Percentiles rank a stretch among this genome's conserved stretches.
Evolutionary conservation across 306 rosid genomes (phyloP).

Genomic region (Quercus aquifolioides): DNA sequence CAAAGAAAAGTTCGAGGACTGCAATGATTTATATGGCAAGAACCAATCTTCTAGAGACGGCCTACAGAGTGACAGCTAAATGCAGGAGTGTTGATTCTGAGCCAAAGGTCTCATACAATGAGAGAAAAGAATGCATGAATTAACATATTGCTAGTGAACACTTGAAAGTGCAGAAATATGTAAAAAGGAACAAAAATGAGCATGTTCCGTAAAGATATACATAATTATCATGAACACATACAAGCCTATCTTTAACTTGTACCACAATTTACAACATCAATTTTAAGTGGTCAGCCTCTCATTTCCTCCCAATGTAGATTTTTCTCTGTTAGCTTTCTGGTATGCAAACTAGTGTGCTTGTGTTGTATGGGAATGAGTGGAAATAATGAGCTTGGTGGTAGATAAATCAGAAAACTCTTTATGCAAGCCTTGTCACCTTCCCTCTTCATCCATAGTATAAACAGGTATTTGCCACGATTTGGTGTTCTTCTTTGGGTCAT

Average conservation of each 20-base stretch:
- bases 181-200: not conserved
- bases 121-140: not conserved
- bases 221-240: slow-evolving; percentile 25
- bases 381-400: not conserved
- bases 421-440: slow-evolving; percentile 31
- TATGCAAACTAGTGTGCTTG: not conserved
- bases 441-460: slow-evolving; percentile 53
- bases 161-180: not conserved
- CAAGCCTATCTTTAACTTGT: slow-evolving; percentile 21
- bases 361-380: not conserved
- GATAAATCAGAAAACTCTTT: not conserved
- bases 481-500: slow-evolving; percentile 93
- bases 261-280: slow-evolving; percentile 46
- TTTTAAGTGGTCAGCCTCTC: slow-evolving; percentile 20
- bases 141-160: not conserved
- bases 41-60: no score
- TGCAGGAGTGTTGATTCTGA: not conserved
- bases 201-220: not conserved
- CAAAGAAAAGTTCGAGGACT: no score
- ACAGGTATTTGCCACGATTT: slow-evolving; percentile 87
- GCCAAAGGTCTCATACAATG: not conserved
- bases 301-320: slow-evolving; percentile 3
- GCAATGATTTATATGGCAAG: no score
- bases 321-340: slow-evolving; percentile 1
- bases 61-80: no score